Base-by-base conservation (phyloP, 108 stramenopile genomes). In the Nitzschia sp. region DNA sequence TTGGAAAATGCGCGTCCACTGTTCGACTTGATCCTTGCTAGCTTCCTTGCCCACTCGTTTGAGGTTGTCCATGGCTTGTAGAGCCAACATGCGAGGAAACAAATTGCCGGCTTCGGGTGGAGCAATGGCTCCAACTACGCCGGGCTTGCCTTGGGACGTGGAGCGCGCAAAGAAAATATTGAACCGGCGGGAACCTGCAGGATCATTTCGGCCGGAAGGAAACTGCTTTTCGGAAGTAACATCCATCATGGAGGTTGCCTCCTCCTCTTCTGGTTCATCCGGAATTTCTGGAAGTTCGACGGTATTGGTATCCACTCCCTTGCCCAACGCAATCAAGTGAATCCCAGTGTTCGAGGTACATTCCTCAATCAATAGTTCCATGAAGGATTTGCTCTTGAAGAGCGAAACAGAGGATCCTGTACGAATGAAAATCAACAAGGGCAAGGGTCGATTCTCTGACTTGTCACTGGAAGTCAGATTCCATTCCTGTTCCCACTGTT, bases 111-210 rank as follows among this genome's bases (percentile, higher is more conserved):
- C 91, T 57, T 88, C 84, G 15, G 94, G 94, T 40, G 91, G 85
- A 14, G 94, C 94, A 67, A 95, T 86, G 3, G 91, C 87, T 0
- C 94, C 94, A 62, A 92, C 71, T 46, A 92, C 84, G 44, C 90
- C 91, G 21, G 89, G 89, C 38, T 80, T 84, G 6, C 89, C 89
- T 9, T 62, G 60, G 62, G 89, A 85, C 10, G 85, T 70, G 19
- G 88, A 83, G 21, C 94, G 76, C 0, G 94, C 84, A 56, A 95
- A 66, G 68, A 95, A 95, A 66, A 95, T 90, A 66, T 95, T 95
- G 85, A 95, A 95, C n/a, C 94, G 75, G 3, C 86, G 78, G 0
- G 89, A 91, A 11, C 94, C 94, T 41, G 84, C 86, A 22, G 94
- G 94, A 74, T 95, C 94, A 66, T 92, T 90, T 50, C 88, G 76